Evolutionary conservation across 2,329 filamentous ascomycete species (phyloP), one percentile per base, ranked within the genome.

Genomic region (Pseudogymnoascus sp.): DNA sequence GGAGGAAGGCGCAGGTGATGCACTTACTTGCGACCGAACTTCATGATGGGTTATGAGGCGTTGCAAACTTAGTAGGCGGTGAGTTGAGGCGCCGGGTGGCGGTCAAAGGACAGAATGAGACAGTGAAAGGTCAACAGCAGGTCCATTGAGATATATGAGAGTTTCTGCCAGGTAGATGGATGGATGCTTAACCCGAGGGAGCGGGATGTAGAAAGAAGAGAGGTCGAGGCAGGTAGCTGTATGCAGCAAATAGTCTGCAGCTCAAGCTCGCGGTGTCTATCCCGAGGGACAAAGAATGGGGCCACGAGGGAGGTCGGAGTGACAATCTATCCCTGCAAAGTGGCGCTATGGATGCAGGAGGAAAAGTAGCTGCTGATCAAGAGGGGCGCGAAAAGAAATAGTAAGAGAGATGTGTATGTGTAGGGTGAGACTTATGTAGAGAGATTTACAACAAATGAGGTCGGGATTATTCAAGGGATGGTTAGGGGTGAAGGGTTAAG

Each of bases 1-100:
- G 63, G 64, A 11, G 33, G 4, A 37, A 14, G 12, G 6, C 5
- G 12, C 71, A 64, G 63, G 67, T 62, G 61, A 16, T 61, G 64
- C 41, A 67, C 79, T 74, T 75, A 85, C 83, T 80, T 85, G 75
- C 83, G 80, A 69, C 83, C 83, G 69, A 86, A 86, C 75, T 86
- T 86, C 83, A 86, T 86, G 58, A 64, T 76, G 69, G 2, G 33
- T 26, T 60, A 43, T 58, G 19, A 29, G 23, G 33, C 33, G 58
- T 60, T 12, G 33, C 33, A 33, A 33, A 19, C n/a, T 55, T 55
- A 55, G 29, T 55, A 12, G 16, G 26, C 49, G 49, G 49, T 55
- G 26, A 19, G 49, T 55, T 33, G 29, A 31, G 29, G 14, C 49
- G 49, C 49, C 49, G 49, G 49, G 49, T 55, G 49, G 49, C 49